A percentile compares a stretch with the other conserved stretches of the same genome.
Evolutionary conservation across 108 stramenopile species (phyloP).

Genomic region (Nitzschia sp.): DNA sequence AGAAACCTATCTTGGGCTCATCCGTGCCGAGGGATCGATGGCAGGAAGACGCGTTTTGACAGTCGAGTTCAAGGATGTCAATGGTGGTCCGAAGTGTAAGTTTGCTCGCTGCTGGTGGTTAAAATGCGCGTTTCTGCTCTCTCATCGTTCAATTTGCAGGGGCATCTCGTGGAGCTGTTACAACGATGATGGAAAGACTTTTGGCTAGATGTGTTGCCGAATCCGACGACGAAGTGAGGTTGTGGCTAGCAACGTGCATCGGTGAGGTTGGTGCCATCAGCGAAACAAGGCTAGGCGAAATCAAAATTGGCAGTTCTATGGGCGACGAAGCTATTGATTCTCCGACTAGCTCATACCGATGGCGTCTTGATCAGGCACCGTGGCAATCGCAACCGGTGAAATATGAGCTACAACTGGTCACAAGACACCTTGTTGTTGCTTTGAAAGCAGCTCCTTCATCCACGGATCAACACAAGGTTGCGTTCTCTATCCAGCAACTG

Average conservation of each 20-base stretch:
- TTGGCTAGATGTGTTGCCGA: slow-evolving; percentile 69
- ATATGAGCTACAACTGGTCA: slow-evolving; percentile 79
- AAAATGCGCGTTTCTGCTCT: no score
- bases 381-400: slow-evolving; percentile 68
- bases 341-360: slow-evolving; percentile 37
- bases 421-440: slow-evolving; percentile 63
- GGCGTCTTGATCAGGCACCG: slow-evolving; percentile 74
- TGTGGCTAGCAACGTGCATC: slow-evolving; percentile 68
- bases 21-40: slow-evolving; percentile 60
- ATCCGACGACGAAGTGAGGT: slow-evolving; percentile 49
- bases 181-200: slow-evolving; percentile 63
- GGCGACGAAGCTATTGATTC: slow-evolving; percentile 26
- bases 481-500: slow-evolving; percentile 83
- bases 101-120: no score
- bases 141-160: neutral
- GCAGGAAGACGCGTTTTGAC: slow-evolving; percentile 75
- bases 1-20: slow-evolving; percentile 57
- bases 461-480: slow-evolving; percentile 83
- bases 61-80: slow-evolving; percentile 22
- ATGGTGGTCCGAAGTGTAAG: slow-evolving; percentile 13
- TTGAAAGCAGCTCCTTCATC: slow-evolving; percentile 69
- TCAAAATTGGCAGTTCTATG: slow-evolving; percentile 27
- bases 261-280: slow-evolving; percentile 89
- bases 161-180: slow-evolving; percentile 49
- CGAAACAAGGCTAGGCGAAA: slow-evolving; percentile 56